Base-by-base conservation (phyloP, 1,284 basidiomycete species). In the Afroboletus lepidellus region DNA sequence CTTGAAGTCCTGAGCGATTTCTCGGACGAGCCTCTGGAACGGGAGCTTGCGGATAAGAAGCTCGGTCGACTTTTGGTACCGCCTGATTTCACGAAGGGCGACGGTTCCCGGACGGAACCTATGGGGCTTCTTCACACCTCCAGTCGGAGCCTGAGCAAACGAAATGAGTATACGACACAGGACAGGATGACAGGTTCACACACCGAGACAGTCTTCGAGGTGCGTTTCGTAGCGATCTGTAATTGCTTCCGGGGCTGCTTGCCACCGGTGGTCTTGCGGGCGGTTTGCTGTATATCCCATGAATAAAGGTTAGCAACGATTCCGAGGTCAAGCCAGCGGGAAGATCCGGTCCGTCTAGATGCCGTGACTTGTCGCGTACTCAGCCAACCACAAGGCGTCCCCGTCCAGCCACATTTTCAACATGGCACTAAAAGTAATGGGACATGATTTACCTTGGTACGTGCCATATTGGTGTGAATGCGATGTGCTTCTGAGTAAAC, bases 1-100 rank as follows among this genome's bases (percentile, higher is more conserved):
- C 79, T 85, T 85, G 72, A 85, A 84, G 67, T 85, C 84, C 71
- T 85, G 83, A 33, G 82, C 81, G 48, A 84, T 87, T 66, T 87
- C 86, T 65, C 86, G 81, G 55, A 88, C 86, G 47, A 89, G 80
- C 61, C 85, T 80, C 69, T 88, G 85, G 83, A 88, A 88, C 57
- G 87, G 86, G 55, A 89, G 78, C 76, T 88, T 89, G 68, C 86
- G 77, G 72, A 89, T 89, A 61, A 89, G 75, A 56, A 89, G 79
- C 73, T 89, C 86, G 53, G 90, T 87, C 59, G 86, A 86, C 77
- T 86, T 88, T 71, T 92, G 90, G 80, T 91, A 92, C 58, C 86
- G 79, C 70, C 89, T 79, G 66, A 92, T 92, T 74, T 92, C 89
- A 74, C 90, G 85, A 56, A 92, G 84, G 58, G 89, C 89, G 72